Evolutionary conservation across 2,329 filamentous ascomycete genomes (phyloP), one percentile per base, ranked within the genome.

Genomic region (Tricladium varicosporioides): DNA sequence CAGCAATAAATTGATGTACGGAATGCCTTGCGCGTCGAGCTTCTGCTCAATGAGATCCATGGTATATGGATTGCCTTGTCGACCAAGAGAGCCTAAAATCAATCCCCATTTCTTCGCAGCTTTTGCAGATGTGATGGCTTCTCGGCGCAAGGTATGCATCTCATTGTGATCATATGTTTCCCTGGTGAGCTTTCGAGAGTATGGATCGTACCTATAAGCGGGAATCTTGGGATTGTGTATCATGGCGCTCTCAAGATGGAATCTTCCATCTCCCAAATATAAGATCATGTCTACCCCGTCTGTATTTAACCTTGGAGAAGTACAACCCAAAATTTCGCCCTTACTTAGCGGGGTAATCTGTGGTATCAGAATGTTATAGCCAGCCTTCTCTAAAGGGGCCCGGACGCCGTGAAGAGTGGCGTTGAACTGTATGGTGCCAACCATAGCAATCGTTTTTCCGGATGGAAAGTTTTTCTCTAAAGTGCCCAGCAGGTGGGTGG

Each of bases 371-470:
- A 97, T 83, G 57, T 82, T 84, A 78, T 93, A 97, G 14, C 94
- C 94, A 13, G 91, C 90, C 45, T 83, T 85, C 65, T 96, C 90
- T 5, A 99, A 82, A 14, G 85, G 82, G 31, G 86, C 81, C 61
- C 86, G 85, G 13, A 96, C 85, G 14, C 90, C 91, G 73, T 99
- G 94, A 32, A 99, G 87, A 0, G 94, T 97, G 36, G 92, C 91
- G 74, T 99, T 99, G 80, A 99, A 99, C 72, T 99, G 94, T 65
- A 99, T 99, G 0, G 94, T 99, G 48, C 94, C 93, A 14, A 99
- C 93, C 65, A 97, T 82, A 5, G 94, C 94, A 57, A 99, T 86
- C 0, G 88, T 93, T 75, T 94, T 96, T 1, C 90, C 89, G 0
- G 87, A 75, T 1, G 86, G 80, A 71, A 97, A 96, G 71, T 97